Percentiles rank a stretch among this genome's conserved stretches.
phyloP scores from a whole-genome alignment of 2,329 filamentous ascomycete species.

The Fusarium sp. region DNA sequence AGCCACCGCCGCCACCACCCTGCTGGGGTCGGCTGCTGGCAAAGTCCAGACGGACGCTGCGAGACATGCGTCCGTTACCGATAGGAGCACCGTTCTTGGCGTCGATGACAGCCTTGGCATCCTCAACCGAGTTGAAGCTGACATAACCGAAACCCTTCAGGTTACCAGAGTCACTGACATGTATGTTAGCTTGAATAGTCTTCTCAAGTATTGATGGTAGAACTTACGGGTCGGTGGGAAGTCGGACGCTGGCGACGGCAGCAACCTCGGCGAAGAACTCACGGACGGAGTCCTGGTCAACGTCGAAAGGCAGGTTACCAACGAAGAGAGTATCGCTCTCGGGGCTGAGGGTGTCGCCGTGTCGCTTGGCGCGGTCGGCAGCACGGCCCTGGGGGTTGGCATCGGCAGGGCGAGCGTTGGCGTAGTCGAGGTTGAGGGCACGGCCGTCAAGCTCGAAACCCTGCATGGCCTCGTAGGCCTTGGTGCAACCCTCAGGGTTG shows the following conservation, averaged over 20 bases:
- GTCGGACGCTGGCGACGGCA: conserved; percentile 81
- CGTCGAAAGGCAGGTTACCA: conserved; percentile 89
- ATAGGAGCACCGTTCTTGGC: conserved; percentile 75
- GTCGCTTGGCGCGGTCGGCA: conserved; percentile 73
- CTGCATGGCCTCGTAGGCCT: conserved; percentile 81
- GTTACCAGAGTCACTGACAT: conserved; percentile 76
- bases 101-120: conserved; percentile 81
- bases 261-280: conserved; percentile 80
- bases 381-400: conserved; percentile 67
- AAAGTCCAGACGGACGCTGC: conserved; percentile 86
- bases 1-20: conserved; percentile 65
- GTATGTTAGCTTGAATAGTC: conserved; percentile 25
- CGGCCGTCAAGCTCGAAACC: conserved; percentile 81
- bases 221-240: conserved; percentile 84
- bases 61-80: conserved; percentile 75
- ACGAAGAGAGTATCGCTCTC: conserved; percentile 91
- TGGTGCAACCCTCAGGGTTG: conserved; percentile 73
- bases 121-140: conserved; percentile 83
- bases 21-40: conserved; percentile 74
- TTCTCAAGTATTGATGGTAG: neutral
- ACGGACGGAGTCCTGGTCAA: conserved; percentile 79
- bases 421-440: conserved; percentile 82
- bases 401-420: conserved; percentile 72
- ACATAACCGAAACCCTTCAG: conserved; percentile 96
- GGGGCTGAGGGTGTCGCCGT: conserved; percentile 83